Conservation (phyloP, 2,329 filamentous ascomycete genomes). For the Stagonosporopsis rhizophila region DNA sequence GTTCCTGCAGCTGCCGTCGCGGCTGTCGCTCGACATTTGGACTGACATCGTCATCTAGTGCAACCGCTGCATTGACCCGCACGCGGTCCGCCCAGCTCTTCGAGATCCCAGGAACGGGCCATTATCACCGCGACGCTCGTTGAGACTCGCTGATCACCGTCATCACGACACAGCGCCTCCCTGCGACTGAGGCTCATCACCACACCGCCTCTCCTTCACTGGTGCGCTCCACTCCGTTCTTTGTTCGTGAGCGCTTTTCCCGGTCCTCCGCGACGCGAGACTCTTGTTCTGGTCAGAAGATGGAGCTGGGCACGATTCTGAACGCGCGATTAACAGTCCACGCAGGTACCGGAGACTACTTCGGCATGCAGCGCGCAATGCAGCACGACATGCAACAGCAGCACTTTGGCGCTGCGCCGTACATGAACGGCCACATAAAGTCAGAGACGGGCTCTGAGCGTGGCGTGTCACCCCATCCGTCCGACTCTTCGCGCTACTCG, state of each 20-base stretch:
- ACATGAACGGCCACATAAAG: constrained; percentile 60
- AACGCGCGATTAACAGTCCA: constrained; percentile 52
- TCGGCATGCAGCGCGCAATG: constrained; percentile 53
- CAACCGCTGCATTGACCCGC: constrained; percentile 50
- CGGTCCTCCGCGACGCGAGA: constrained; percentile 28
- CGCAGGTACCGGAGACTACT: constrained; percentile 46
- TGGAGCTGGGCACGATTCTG: constrained; percentile 53
- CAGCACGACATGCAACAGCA: constrained; percentile 51
- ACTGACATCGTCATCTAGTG: constrained; percentile 44
- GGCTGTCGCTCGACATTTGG: constrained; percentile 28
- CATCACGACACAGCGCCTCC: constrained; percentile 33
- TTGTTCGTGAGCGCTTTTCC: constrained; percentile 31
- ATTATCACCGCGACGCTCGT: constrained; percentile 32
- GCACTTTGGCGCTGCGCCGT: constrained; percentile 57
- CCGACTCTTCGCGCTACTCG: constrained; percentile 64
- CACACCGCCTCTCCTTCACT: constrained; percentile 34
- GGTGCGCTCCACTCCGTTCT: constrained; percentile 45
- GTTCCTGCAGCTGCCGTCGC: constrained; percentile 21
- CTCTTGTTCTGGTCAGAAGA: constrained; percentile 26
- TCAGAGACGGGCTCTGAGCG: constrained; percentile 67
- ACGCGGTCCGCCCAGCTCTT: constrained; percentile 45
- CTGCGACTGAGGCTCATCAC: constrained; percentile 33
- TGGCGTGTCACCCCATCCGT: constrained; percentile 62
- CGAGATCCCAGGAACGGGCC: constrained; percentile 39
- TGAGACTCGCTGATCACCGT: constrained; percentile 30